These are phyloP conservation scores for Cercospora janseana DNA, from an alignment of 2,329 filamentous ascomycete species.

Conservation along the genomic window DNA sequence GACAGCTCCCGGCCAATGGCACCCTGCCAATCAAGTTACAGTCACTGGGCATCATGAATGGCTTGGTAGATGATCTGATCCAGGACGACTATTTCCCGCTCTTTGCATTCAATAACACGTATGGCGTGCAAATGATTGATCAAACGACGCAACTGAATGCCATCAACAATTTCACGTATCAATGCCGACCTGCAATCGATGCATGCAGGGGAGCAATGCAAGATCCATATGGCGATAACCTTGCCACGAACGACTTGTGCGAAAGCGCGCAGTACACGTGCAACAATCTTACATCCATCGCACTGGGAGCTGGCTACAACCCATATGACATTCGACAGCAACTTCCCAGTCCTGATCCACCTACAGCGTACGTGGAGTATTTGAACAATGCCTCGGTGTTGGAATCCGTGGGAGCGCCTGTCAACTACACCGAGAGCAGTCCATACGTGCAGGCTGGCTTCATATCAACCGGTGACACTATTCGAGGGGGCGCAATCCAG, in stretches of 20 bases:
- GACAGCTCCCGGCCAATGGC: slow-evolving; percentile 49
- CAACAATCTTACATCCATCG: slow-evolving; percentile 27
- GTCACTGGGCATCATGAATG: slow-evolving; percentile 69
- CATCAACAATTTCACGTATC: slow-evolving; percentile 48
- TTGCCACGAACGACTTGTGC: slow-evolving; percentile 24
- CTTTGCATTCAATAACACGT: slow-evolving; percentile 65
- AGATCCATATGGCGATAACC: slow-evolving; percentile 28
- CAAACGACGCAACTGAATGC: slow-evolving; percentile 49
- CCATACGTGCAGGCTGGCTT: slow-evolving; percentile 45
- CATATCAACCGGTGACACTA: slow-evolving; percentile 45
- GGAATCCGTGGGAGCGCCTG: slow-evolving; percentile 50
- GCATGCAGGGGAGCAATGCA: slow-evolving; percentile 36
- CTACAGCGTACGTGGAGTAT: slow-evolving; percentile 50
- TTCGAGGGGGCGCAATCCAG: slow-evolving; percentile 42
- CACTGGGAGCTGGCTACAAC: slow-evolving; percentile 22
- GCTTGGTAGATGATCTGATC: slow-evolving; percentile 63
- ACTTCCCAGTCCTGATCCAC: slow-evolving; percentile 56
- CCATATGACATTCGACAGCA: slow-evolving; percentile 54
- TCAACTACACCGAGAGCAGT: slow-evolving; percentile 51
- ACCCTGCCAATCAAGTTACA: slow-evolving; percentile 61
- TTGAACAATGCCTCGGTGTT: slow-evolving; percentile 50
- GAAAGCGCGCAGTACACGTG: slow-evolving; percentile 26
- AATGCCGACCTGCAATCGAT: slow-evolving; percentile 32
- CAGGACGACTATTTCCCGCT: slow-evolving; percentile 58
- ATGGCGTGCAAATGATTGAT: slow-evolving; percentile 59